Evolutionary conservation across 176 grass and related monocot species (phyloP).

Genomic region (barley (Hordeum vulgare)): DNA sequence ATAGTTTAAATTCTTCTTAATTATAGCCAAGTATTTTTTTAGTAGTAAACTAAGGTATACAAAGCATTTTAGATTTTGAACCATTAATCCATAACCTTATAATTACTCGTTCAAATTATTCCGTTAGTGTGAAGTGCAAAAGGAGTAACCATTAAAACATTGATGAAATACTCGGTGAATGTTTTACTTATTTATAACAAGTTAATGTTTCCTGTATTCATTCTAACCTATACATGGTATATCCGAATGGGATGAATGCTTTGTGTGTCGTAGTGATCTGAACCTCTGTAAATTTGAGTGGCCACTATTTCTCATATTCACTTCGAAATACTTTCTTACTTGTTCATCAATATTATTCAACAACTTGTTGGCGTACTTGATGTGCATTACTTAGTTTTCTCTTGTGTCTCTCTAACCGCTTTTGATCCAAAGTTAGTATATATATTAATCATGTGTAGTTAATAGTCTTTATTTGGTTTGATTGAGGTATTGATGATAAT

Average conservation of each 20-base stretch:
- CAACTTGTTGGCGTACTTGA: not conserved
- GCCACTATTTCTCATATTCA: not conserved
- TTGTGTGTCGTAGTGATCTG: not conserved
- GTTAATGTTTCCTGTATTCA: not conserved
- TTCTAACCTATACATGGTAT: not conserved
- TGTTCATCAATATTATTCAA: not conserved
- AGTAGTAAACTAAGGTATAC: too few relatives aligned
- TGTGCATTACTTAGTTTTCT: not conserved
- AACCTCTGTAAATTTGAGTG: not conserved
- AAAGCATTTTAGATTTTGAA: not conserved
- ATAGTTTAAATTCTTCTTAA: too few relatives aligned
- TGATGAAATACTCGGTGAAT: not conserved
- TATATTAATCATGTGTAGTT: not conserved
- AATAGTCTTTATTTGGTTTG: not conserved
- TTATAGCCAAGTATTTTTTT: too few relatives aligned
- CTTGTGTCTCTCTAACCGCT: not conserved
- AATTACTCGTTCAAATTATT: not conserved
- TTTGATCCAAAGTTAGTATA: not conserved
- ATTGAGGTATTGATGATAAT: not conserved
- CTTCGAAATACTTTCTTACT: not conserved
- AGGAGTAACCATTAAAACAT: not conserved
- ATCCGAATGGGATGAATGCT: not conserved
- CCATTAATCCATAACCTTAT: not conserved
- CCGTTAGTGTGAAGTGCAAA: not conserved
- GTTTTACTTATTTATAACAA: not conserved